Conservation (phyloP, 768 basidiomycete species). For the Lentinula edodes region DNA sequence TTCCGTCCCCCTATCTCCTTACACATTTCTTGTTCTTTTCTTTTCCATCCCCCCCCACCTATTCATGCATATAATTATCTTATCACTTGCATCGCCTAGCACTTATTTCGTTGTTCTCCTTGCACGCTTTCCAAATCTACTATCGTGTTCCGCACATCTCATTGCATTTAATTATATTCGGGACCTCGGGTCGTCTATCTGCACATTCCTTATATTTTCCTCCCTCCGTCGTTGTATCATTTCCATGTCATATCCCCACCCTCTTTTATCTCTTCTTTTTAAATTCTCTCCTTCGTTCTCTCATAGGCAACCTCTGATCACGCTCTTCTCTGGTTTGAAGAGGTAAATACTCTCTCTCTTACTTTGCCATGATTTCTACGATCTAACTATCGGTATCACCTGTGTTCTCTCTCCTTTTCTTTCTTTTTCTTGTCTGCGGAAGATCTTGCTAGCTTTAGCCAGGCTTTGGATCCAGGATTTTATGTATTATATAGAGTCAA, state of each 20-base stretch:
- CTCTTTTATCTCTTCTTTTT: constrained; percentile 10
- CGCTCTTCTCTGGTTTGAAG: constrained; percentile 12
- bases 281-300: not conserved
- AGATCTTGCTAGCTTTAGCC: constrained; percentile 21
- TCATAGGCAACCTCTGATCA: constrained; percentile 2
- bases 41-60: not conserved
- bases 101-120: constrained; percentile 6
- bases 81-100: constrained; percentile 8
- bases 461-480: constrained; percentile 24
- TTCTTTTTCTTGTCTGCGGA: constrained; percentile 8
- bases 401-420: constrained; percentile 18
- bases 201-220: constrained; percentile 7
- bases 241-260: constrained; percentile 1
- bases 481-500: constrained; percentile 37
- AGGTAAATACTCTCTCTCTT: constrained; percentile 6
- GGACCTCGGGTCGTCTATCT: constrained; percentile 7
- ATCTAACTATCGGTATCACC: constrained; percentile 20
- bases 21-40: not conserved
- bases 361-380: not conserved
- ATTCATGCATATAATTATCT: constrained; percentile 7
- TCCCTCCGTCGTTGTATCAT: constrained; percentile 1
- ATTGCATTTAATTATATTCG: constrained; percentile 12
- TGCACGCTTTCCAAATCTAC: constrained; percentile 7
- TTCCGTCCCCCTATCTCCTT: constrained; percentile 1
- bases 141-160: constrained; percentile 13